phyloP scores from a whole-genome alignment of 2,329 filamentous ascomycete species.

The Eutypella sp. region DNA sequence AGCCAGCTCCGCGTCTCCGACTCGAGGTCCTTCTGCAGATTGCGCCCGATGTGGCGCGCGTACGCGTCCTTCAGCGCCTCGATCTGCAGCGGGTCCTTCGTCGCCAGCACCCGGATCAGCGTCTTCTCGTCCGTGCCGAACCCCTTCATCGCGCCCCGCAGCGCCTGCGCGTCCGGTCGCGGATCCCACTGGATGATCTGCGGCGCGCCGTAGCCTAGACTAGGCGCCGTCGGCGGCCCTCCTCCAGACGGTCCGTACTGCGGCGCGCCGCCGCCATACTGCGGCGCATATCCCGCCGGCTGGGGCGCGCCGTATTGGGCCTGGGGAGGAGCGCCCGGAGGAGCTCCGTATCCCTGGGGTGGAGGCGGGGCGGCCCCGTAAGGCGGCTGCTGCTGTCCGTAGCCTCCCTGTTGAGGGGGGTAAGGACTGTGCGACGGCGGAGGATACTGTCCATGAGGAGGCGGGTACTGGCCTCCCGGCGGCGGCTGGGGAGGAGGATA shows the following conservation, averaged over 20 bases:
- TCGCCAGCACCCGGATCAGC: conserved; percentile 65
- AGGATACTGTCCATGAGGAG: conserved; percentile 21
- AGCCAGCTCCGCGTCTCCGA: conserved; percentile 74
- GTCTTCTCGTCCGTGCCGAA: conserved; percentile 83
- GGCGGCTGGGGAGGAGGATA: conserved; percentile 24
- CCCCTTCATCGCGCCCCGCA: conserved; percentile 85
- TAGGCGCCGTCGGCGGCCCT: conserved; percentile 57
- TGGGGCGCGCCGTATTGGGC: conserved; percentile 35
- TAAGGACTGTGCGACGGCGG: conserved; percentile 12
- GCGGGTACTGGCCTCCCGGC: conserved; percentile 21
- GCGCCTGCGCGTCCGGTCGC: conserved; percentile 60
- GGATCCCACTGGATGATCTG: conserved; percentile 68
- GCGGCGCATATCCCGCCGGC: conserved; percentile 14
- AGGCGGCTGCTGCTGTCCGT: conserved; percentile 20
- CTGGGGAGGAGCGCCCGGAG: conserved; percentile 27
- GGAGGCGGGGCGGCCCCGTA: conserved; percentile 32
- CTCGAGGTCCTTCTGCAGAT: conserved; percentile 70
- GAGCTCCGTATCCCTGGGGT: conserved; percentile 19
- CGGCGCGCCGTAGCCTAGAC: conserved; percentile 68
- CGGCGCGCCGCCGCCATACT: conserved; percentile 20
- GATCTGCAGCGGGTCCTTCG: conserved; percentile 74
- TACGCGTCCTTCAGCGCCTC: conserved; percentile 64
- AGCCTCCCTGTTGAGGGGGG: conserved; percentile 20
- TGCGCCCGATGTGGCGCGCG: conserved; percentile 57
- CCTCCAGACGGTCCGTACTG: conserved; percentile 17